Percentiles rank a stretch among this genome's conserved stretches.
These are phyloP conservation scores for Rubroboletus satanas DNA, from an alignment of 768 basidiomycete species.

Conservation along the genomic window DNA sequence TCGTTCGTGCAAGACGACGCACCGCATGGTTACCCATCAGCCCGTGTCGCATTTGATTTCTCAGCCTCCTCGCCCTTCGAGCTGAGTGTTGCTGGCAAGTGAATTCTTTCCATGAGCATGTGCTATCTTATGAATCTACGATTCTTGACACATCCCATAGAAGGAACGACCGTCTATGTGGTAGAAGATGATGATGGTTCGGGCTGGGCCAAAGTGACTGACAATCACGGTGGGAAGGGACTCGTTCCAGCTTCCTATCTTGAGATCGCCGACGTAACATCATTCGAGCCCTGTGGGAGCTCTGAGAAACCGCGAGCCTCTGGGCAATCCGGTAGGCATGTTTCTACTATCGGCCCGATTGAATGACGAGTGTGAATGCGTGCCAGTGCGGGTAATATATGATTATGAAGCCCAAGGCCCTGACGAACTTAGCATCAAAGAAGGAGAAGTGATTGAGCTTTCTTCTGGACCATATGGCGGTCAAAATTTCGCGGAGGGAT, in stretches of 20 bases:
- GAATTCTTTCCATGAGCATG: constrained; percentile 7
- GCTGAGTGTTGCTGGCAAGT: constrained; percentile 58
- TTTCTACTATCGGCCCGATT: neutral
- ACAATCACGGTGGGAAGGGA: constrained; percentile 56
- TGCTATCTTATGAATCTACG: constrained; percentile 2
- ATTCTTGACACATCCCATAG: constrained; percentile 34
- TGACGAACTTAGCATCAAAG: constrained; percentile 63
- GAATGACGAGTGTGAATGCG: constrained; percentile 3
- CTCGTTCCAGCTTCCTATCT: constrained; percentile 86
- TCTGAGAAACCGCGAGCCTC: constrained; percentile 32
- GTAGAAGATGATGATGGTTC: constrained; percentile 82
- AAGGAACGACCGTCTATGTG: constrained; percentile 60
- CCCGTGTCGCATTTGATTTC: constrained; percentile 73
- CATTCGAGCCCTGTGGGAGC: constrained; percentile 5
- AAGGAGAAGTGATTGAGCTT: constrained; percentile 61
- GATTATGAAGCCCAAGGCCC: constrained; percentile 69
- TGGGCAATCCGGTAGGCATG: constrained; percentile 48
- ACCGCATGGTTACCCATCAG: constrained; percentile 42
- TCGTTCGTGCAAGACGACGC: constrained; percentile 48
- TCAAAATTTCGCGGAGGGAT: constrained; percentile 68
- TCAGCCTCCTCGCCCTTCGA: constrained; percentile 74
- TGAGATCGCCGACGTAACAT: constrained; percentile 35
- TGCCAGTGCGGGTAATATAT: constrained; percentile 76
- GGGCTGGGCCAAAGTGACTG: constrained; percentile 77
- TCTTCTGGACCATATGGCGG: constrained; percentile 60